Evolutionary conservation across 2,329 filamentous ascomycete species (phyloP), one percentile per base, ranked within the genome.

Genomic region (Xylariaceae sp.): DNA sequence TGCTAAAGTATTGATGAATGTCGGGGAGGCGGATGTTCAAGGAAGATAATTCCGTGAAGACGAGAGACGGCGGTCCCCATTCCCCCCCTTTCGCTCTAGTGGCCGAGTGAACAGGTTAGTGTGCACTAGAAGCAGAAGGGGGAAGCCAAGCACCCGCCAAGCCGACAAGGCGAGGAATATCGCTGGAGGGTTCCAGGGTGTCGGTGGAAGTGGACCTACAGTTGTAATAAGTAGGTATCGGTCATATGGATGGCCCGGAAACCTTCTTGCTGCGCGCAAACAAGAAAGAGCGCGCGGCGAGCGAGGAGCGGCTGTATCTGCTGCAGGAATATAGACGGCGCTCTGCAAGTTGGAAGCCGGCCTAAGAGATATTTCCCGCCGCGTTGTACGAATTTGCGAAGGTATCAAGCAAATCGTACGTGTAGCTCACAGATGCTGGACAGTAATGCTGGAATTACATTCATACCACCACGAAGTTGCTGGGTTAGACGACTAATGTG

Each of bases 71-170:
- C 44, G 18, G 39, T 36, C 49, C 40, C 51, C 49, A 55, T 49
- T n/a, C 32, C 49, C 22, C 54, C 54, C 57, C 54, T 59, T 59
- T 57, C 51, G 39, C 46, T 44, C 47, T 41, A 50, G 32, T 29
- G 49, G 19, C 13, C 54, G 50, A 41, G 49, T 50, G 36, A 39
- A 34, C 22, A 43, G 16, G 22, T 43, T 43, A 43, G 41, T 43
- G 21, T 43, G 22, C 18, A 42, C n/a, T 40, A 21, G 39, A 43
- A 43, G 19, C 46, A 51, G 57, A 52, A 41, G 42, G 47, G n/a
- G 54, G 51, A 21, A 26, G 56, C 56, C 56, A 59, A 59, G 56
- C 42, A 51, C 49, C n/a, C 51, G 57, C 57, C 57, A 59, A 59
- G 57, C 52, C 51, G 47, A 54, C 47, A 47, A 52, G 51, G 54